phyloP scores from a whole-genome alignment of 2,329 filamentous ascomycete species.

The Fonsecaea nubica region DNA sequence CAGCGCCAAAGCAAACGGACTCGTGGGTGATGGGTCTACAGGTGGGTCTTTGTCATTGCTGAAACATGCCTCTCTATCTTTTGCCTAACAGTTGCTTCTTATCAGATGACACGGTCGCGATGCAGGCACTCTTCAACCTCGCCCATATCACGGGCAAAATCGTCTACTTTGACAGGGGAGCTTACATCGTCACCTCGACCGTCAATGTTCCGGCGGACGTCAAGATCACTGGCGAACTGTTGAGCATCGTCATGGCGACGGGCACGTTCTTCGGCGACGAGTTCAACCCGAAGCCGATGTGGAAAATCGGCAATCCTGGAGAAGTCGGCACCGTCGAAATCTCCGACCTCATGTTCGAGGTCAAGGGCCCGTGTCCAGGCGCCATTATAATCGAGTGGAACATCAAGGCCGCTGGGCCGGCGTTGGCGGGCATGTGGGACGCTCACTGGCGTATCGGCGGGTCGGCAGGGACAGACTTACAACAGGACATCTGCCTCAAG shows the following conservation, averaged over 20 bases:
- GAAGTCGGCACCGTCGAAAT: conserved; percentile 48
- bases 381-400: conserved; percentile 49
- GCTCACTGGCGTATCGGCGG: conserved; percentile 50
- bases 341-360: conserved; percentile 46
- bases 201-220: conserved; percentile 67
- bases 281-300: conserved; percentile 40
- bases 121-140: conserved; percentile 63
- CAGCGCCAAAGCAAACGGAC: conserved; percentile 53
- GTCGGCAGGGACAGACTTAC: conserved; percentile 45
- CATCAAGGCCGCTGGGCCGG: conserved; percentile 42
- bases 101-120: conserved; percentile 63
- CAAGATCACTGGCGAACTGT: conserved; percentile 66
- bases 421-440: conserved; percentile 45
- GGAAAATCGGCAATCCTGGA: conserved; percentile 43
- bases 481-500: conserved; percentile 44
- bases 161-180: conserved; percentile 77
- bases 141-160: conserved; percentile 60
- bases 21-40: conserved; percentile 61
- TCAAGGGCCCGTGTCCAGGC: conserved; percentile 46
- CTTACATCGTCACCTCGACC: conserved; percentile 73
- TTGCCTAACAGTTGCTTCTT: background rate
- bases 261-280: conserved; percentile 44
- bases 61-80: background rate
- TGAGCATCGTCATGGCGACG: conserved; percentile 45
- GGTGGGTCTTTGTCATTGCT: conserved; percentile 44